A percentile compares a stretch with the other conserved stretches of the same genome.
phyloP scores from a whole-genome alignment of 192 early-diverging fungal genomes.

The Phycomyces nitens region DNA sequence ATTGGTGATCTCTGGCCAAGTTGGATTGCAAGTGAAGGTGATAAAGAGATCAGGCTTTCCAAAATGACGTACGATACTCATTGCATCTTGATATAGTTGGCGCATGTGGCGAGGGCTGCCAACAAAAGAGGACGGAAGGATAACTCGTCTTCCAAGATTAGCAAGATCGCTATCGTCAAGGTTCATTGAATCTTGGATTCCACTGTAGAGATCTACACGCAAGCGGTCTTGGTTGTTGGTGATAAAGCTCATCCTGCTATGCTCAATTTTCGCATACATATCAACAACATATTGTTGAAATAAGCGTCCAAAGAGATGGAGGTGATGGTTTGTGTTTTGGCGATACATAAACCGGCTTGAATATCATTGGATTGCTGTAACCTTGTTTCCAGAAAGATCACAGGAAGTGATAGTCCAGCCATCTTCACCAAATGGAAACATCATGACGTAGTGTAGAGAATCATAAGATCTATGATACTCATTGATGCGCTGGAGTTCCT shows the following conservation, averaged over 20 bases:
- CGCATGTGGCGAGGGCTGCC: conserved; percentile 19
- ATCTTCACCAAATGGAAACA: background rate
- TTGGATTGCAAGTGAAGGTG: conserved; percentile 29
- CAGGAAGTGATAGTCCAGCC: background rate
- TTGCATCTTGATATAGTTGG: conserved; percentile 30
- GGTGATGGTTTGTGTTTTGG: background rate
- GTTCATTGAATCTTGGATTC: background rate
- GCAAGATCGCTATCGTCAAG: background rate
- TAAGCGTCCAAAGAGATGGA: conserved; percentile 1
- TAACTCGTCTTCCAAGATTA: background rate
- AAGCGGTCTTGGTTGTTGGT: background rate
- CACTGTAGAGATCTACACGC: background rate
- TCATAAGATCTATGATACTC: conserved; percentile 1
- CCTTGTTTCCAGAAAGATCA: background rate
- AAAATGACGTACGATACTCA: conserved; percentile 16
- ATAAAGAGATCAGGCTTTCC: conserved; percentile 21
- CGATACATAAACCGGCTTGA: background rate
- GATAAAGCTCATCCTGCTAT: background rate
- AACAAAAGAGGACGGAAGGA: conserved; percentile 25
- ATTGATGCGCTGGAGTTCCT: background rate
- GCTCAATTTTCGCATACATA: conserved; percentile 11
- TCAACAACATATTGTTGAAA: conserved; percentile 11
- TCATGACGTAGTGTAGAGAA: background rate
- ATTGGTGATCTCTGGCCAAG: background rate
- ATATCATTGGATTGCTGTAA: background rate